phyloP scores from a whole-genome alignment of 1,139 yeast genomes.

The Arxiozyma slooffiae region DNA sequence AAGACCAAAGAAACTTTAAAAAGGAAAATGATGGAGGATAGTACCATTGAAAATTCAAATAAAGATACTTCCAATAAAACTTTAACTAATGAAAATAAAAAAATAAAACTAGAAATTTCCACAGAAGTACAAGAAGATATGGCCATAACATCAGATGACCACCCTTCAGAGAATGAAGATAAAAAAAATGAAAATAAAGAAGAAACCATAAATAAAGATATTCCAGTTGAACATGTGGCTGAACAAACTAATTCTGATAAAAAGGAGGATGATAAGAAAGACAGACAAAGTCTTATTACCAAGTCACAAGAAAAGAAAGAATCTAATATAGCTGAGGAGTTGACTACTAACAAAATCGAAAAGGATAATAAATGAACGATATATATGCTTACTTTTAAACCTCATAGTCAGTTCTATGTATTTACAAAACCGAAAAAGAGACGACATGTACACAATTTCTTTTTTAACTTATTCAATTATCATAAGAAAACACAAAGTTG shows the following conservation, averaged over 20 bases:
- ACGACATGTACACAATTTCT: not conserved
- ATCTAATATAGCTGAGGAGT: too few species aligned
- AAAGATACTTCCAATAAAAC: not conserved
- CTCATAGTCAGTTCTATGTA: too few species aligned
- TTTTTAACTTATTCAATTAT: too few species aligned
- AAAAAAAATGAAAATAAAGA: conserved; percentile 4
- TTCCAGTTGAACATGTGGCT: not conserved
- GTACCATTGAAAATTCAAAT: not conserved
- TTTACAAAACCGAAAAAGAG: not conserved
- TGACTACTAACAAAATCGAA: too few species aligned
- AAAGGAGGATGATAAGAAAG: too few species aligned
- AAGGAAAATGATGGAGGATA: conserved; percentile 12
- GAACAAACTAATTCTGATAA: not conserved
- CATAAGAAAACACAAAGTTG: not conserved
- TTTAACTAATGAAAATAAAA: not conserved
- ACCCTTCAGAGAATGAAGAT: conserved; percentile 2
- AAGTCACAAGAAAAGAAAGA: not conserved
- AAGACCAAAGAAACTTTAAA: conserved; percentile 11
- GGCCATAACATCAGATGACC: not conserved
- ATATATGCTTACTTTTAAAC: not conserved
- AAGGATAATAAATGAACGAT: not conserved
- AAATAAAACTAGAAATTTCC: not conserved
- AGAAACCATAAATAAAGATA: conserved; percentile 9
- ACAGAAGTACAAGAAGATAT: not conserved
- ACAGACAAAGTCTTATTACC: too few species aligned